Evolutionary conservation across 805 yeast genomes (phyloP), one percentile per base, ranked within the genome.

Genomic region (Myxozyma mucilagina): DNA sequence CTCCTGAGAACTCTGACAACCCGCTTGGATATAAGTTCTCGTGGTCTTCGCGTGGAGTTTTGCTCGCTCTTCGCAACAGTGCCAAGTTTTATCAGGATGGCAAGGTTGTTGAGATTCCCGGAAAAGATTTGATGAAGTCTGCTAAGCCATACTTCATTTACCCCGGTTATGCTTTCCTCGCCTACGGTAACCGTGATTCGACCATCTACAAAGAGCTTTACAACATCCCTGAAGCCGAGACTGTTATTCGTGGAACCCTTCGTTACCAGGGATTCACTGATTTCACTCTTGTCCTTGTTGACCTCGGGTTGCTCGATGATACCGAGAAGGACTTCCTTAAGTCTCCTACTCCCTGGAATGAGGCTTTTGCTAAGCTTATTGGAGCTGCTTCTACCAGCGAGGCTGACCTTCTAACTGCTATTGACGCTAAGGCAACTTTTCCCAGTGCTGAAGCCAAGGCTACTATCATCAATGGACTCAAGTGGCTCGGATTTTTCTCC

Each of bases 251-350:
- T 81, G 99, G 99, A 74, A 94, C 99, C 66, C 83, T 94, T 74
- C 86, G 99, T 80, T 94, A 82, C 85, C 97, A 91, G 80, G 99
- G 99, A 53, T 94, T 94, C 93, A 97, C 98, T 63, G 97, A 93
- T 80, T 93, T 94, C 76, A 87, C 92, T 76, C 92, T 92, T 80
- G 97, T 87, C 49, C 83, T 94, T 53, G 98, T 94, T 60, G 98
- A 93, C 77, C 78, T 91, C 70, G 97, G 97, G 31, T 87, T 94
- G 83, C 82, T 94, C 74, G 86, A 84, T 74, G 99, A 94, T 69
- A 87, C 84, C 34, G 82, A 83, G 66, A 75, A 77, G 65, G 86
- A 83, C 63, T 78, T 81, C 66, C 85, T 92, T 78, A 71, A 81
- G 61, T 63, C 69, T 54, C 76, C 82, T 55, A 76, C 80, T 60